Conservation (phyloP, 1,284 basidiomycete genomes). For the Malassezia nana region DNA sequence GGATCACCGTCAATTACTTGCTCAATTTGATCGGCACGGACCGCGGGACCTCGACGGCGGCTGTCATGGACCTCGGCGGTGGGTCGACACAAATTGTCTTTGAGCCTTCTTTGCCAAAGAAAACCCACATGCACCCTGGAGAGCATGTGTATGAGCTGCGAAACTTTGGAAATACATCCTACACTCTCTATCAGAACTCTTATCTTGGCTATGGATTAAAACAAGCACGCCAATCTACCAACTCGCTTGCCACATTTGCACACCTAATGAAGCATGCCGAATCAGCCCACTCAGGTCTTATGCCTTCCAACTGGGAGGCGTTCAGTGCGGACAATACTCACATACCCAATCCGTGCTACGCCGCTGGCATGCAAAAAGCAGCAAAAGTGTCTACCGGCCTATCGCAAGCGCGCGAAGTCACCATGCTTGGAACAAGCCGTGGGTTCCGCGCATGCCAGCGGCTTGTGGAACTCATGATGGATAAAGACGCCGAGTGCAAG, state of each 20-base stretch:
- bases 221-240: slow-evolving; percentile 73
- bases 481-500: slow-evolving; percentile 78
- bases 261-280: slow-evolving; percentile 52
- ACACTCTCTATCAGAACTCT: slow-evolving; percentile 46
- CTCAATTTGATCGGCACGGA: slow-evolving; percentile 49
- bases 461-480: slow-evolving; percentile 76
- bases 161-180: slow-evolving; percentile 33
- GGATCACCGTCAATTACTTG: slow-evolving; percentile 91
- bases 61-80: slow-evolving; percentile 90
- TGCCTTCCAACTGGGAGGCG: slow-evolving; percentile 19
- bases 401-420: slow-evolving; percentile 23
- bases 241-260: slow-evolving; percentile 81
- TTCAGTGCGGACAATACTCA: slow-evolving; percentile 37
- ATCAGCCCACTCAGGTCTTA: slow-evolving; percentile 15
- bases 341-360: slow-evolving; percentile 72
- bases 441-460: slow-evolving; percentile 76
- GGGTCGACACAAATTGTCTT: slow-evolving; percentile 98
- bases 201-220: slow-evolving; percentile 84
- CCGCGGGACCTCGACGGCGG: slow-evolving; percentile 57
- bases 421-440: slow-evolving; percentile 53
- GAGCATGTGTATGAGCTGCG: slow-evolving; percentile 84
- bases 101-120: slow-evolving; percentile 57
- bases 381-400: slow-evolving; percentile 60
- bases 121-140: slow-evolving; percentile 61
- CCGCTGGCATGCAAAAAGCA: slow-evolving; percentile 57